Evolutionary conservation across 2,329 filamentous ascomycete genomes (phyloP), one percentile per base, ranked within the genome.

Genomic region (Emmonsiellopsis sp.): DNA sequence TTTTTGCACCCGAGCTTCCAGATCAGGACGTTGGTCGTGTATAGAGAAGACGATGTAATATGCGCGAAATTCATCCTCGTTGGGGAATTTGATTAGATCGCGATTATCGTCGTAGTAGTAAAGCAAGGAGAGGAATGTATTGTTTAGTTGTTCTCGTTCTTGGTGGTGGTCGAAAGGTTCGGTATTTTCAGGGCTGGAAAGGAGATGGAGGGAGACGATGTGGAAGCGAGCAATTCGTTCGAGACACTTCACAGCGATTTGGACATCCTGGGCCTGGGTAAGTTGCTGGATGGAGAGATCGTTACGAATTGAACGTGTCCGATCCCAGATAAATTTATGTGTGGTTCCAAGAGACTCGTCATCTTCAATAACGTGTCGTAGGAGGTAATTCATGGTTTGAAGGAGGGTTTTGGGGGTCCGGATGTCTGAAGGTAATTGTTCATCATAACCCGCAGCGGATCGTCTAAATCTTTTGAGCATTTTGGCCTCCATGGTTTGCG

Each of bases 401-500:
- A 73, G 65, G 10, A 77, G 66, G 1, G 74, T 70, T 31, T 66
- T 65, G 5, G 82, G 81, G 17, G 81, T 81, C 47, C 82, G 76
- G 53, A 85, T 77, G 61, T 85, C 82, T 1, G 81, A 83, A 9
- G 82, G 80, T 17, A 84, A 67, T 63, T 84, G 81, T 57, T 81
- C 79, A 49, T 84, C 81, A 52, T 79, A 74, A 31, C 82, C 82
- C 46, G 82, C 82, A 45, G 81, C 81, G 27, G 82, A 81, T 57
- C 82, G 73, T 60, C 79, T 73, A 61, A 82, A 85, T 53, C 80
- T 77, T 66, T 85, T 85, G 55, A 85, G 76, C 81, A 85, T 85
- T 56, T 67, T 71, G 33, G 39, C 47, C 54, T 59, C 70, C 60
- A 65, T 62, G 39, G 62, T 67, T 51, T 71, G 63, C 9, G 67